phyloP scores from a whole-genome alignment of 192 early-diverging fungal genomes.

The Rhizophagus sp. region DNA sequence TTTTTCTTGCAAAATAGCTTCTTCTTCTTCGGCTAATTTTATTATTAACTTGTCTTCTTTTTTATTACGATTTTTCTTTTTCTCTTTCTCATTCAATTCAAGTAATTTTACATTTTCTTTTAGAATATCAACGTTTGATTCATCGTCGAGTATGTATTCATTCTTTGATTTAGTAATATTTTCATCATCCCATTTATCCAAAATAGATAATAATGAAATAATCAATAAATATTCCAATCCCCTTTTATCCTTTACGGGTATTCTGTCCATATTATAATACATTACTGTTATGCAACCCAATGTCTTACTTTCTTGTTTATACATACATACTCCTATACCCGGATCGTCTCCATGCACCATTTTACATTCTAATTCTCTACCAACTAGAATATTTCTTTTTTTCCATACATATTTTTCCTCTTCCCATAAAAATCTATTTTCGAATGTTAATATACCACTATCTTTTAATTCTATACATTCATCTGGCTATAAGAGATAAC shows the following conservation, averaged over 20 bases:
- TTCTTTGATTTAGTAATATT: neutral
- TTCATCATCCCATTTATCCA: constrained; percentile 27
- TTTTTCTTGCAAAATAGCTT: neutral
- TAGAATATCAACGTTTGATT: neutral
- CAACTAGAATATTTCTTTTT: neutral
- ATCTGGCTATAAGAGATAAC: constrained; percentile 20
- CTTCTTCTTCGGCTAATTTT: constrained; percentile 13
- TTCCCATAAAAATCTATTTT: constrained; percentile 23
- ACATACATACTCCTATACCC: constrained; percentile 10
- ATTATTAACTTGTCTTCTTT: neutral
- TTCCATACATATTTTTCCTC: constrained; percentile 19
- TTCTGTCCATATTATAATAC: constrained; percentile 24
- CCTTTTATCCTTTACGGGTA: constrained; percentile 4
- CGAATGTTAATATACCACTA: constrained; percentile 8
- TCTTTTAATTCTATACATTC: constrained; percentile 11
- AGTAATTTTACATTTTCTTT: neutral
- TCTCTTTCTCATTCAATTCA: neutral
- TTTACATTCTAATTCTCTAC: constrained; percentile 32
- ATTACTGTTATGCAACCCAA: constrained; percentile 20
- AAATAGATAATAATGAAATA: constrained; percentile 18
- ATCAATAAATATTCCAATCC: constrained; percentile 24
- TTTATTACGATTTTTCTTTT: neutral
- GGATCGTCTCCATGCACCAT: constrained; percentile 19
- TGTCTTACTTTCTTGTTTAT: neutral
- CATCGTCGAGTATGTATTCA: neutral